Evolutionary conservation across 257 asterid species (phyloP), one percentile per base, ranked within the genome.

Genomic region (Craterostigma plantagineum): DNA sequence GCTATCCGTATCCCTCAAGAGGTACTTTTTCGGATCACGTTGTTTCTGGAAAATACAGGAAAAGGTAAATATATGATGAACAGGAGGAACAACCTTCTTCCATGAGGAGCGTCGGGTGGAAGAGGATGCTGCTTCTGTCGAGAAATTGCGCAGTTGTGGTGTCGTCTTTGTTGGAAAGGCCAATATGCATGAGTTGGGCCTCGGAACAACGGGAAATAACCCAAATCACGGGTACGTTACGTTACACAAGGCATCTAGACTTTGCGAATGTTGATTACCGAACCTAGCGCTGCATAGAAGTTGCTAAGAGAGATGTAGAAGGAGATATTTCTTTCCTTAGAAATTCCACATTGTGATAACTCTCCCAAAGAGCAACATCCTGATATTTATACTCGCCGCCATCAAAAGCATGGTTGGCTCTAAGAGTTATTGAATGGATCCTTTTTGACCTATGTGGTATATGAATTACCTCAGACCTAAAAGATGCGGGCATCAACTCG

Each of bases 151-250:
- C n/a, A 61, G 76, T 36, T 83, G 95, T 61, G 99, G 99, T 49
- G 94, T 59, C 49, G 59, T 90, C 53, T 75, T 90, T 18, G 99
- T 83, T 49, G 99, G 99, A 50, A 90, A 90, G 63, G 99, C 99
- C 48, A 90, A 83, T 70, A 90, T 90, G 99, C 95, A 90, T 71
- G 99, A 90, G 63, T 48, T 90, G 61, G 99, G 99, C 43, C 48
- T 90, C 65, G 99, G 99, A 16, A 77, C 92, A 5, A 79, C 95
- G 16, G 99, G 99, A 68, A 90, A 79, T 54, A 90, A 90, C 60
- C 77, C 99, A 60, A 83, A 90, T 59, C 41, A 90, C 42, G 99
- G 99, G 99, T 90, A 72, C 45, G 64, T n/a, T n/a, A n/a, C n/a
- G n/a, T 49, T n/a, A 38, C 58, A 10, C 56, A 4, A 53, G 13